A percentile compares a stretch with the other conserved stretches of the same genome.
Evolutionary conservation across 2,329 filamentous ascomycete species (phyloP).

Genomic region (Colletotrichum godetiae): DNA sequence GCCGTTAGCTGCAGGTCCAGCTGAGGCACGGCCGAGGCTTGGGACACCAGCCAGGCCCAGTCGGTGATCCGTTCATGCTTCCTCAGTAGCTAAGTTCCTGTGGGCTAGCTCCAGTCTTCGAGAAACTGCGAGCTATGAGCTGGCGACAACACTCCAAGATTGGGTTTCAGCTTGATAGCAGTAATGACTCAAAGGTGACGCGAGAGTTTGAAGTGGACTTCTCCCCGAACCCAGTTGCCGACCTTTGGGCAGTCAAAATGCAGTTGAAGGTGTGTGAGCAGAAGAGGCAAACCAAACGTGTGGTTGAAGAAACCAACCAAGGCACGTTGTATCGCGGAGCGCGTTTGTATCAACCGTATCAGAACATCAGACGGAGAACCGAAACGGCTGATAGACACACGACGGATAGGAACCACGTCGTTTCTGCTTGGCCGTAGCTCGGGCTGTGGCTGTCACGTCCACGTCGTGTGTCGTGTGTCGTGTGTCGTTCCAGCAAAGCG

Average conservation of each 20-base stretch:
- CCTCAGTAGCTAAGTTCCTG: neutral
- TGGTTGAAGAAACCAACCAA: neutral
- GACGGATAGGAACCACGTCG: conserved; percentile 11
- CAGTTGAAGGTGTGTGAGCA: neutral
- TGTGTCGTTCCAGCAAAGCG: neutral
- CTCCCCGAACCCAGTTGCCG: neutral
- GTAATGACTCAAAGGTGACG: neutral
- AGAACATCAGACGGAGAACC: conserved; percentile 11
- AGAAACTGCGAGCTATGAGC: neutral
- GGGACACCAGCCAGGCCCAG: conserved; percentile 3
- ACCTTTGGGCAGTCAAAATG: neutral
- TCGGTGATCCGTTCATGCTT: neutral
- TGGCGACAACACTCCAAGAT: neutral
- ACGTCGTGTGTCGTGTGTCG: neutral
- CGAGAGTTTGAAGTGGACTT: neutral
- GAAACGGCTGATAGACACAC: conserved; percentile 9
- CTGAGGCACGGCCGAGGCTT: conserved; percentile 16
- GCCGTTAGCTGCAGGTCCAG: conserved; percentile 11
- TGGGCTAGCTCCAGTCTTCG: neutral
- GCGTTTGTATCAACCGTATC: neutral
- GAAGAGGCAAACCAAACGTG: neutral
- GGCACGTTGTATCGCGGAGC: neutral
- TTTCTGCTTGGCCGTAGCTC: conserved; percentile 11
- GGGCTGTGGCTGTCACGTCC: conserved; percentile 21
- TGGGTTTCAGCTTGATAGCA: neutral